Base-by-base conservation (phyloP, 225 moss, liverwort and hornwort genomes). In the Ulota crispa region DNA sequence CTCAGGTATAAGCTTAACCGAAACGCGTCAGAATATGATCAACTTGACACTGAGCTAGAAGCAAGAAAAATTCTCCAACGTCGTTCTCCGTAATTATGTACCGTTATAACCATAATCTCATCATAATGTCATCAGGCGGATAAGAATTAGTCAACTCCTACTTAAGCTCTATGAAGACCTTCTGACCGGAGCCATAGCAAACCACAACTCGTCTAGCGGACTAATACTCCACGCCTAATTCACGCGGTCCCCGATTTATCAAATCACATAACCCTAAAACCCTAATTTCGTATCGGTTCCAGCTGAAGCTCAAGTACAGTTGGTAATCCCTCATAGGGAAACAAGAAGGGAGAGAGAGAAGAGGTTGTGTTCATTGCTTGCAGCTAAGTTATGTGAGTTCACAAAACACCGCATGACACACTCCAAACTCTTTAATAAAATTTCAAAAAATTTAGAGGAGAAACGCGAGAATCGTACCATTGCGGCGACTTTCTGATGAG, bases 381-480 rank as follows among this genome's bases (percentile, higher is more conserved):
- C 70, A 86, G n/a, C 31, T 28, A n/a, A n/a, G n/a, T n/a, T n/a
- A 68, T 69, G 15, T 16, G 0, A 20, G 26, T 14, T 0, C 9
- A 26, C 53, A 43, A 61, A 34, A 34, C 24, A n/a, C 20, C 34
- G 47, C 52, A 60, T 37, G 37, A 32, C 39, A 23, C 16, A 11
- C 5, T 60, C 52, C 67, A 54, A 34, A 39, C 2, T 27, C 31
- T 19, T 9, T 0, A n/a, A 0, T 2, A 45, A 59, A 82, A 30
- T 6, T 41, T 28, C 21, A 1, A 34, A 8, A n/a, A 1, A 2
- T 9, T 14, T 8, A 10, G 14, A 55, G 63, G 8, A 4, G 32
- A 64, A 1, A 36, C 0, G 42, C 7, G 53, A 78, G 42, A 61
- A 41, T 67, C 50, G 6, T 68, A 83, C 86, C 86, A 86, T 86